A percentile compares a stretch with the other conserved stretches of the same genome.
These are phyloP conservation scores for Platanus orientalis DNA, from an alignment of 164 flowering plant genomes.

Conservation along the genomic window DNA sequence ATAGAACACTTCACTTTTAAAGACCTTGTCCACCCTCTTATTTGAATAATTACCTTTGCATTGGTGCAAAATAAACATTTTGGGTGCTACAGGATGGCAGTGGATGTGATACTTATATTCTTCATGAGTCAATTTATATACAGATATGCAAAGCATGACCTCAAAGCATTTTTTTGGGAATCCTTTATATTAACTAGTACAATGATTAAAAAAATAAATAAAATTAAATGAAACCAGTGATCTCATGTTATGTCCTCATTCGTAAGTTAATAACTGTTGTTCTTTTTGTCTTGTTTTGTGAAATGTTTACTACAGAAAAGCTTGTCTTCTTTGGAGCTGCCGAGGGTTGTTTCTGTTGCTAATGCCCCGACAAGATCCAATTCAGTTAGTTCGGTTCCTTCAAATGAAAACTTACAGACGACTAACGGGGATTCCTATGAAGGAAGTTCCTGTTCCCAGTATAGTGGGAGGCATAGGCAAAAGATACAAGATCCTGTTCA, in stretches of 20 bases:
- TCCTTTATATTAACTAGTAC: too few species aligned
- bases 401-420: conserved; percentile 35
- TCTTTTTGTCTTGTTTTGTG: conserved; percentile 4
- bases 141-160: too few species aligned
- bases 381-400: conserved; percentile 29
- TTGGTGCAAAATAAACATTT: too few species aligned
- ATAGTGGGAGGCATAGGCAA: conserved; percentile 47
- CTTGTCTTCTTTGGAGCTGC: conserved; percentile 91
- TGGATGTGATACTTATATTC: too few species aligned
- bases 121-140: too few species aligned
- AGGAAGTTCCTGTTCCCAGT: conserved; percentile 33
- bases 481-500: conserved; percentile 85
- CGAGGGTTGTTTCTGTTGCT: conserved; percentile 70
- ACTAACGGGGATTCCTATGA: conserved; percentile 21
- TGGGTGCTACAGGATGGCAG: too few species aligned
- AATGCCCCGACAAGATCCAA: conserved; percentile 37
- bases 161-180: too few species aligned
- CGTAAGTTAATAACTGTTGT: neutral
- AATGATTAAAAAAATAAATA: too few species aligned
- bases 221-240: neutral
- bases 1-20: too few species aligned
- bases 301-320: conserved; percentile 62
- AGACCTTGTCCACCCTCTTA: too few species aligned
- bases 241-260: conserved; percentile 7
- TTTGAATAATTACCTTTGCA: too few species aligned